Evolutionary conservation across 176 grass and related monocot genomes (phyloP), one percentile per base, ranked within the genome.

Genomic region (Cenchrus fungigraminus): DNA sequence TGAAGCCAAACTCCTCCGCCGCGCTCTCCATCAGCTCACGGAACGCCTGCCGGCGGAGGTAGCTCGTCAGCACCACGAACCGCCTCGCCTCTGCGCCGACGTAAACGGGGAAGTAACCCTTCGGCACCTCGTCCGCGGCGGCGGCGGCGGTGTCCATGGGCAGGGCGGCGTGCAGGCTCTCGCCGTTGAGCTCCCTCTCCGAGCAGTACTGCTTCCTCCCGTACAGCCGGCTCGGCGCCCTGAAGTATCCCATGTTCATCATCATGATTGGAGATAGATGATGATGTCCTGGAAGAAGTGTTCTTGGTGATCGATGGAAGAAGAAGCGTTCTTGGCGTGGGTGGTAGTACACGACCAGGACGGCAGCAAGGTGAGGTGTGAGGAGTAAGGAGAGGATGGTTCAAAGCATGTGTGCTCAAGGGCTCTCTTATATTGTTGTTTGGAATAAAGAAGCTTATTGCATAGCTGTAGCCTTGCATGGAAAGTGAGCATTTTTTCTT

Each of bases 1-100:
- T 68, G 80, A 89, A 92, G 8, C 91, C 91, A 19, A 92, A 92
- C 84, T 92, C 91, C 84, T 92, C 91, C 1, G 83, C 87, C 55
- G 77, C 79, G 11, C 43, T 71, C 75, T 92, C 91, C 91, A 92
- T 86, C 54, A 92, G 62, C 4, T 16, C 80, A 46, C 25, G 58
- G 69, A 92, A 89, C 31, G 55, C 54, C 22, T 84, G 83, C 61
- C 56, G 75, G n/a, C 69, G n/a, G 69, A 92, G 91, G 42, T 87
- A 86, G 52, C 46, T 45, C 45, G 69, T 92, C 55, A 84, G 91
- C 83, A 92, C 88, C 54, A 92, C 87, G 60, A 89, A 89, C 3
- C 84, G 73, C 19, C 73, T 66, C 80, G 82, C 76, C 53, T 86
- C 84, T 2, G 83, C 15, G 13, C 87, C 91, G 22, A 92, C 84